Base-by-base conservation (phyloP, 2,329 filamentous ascomycete genomes). In the Hypoxylon sp. region DNA sequence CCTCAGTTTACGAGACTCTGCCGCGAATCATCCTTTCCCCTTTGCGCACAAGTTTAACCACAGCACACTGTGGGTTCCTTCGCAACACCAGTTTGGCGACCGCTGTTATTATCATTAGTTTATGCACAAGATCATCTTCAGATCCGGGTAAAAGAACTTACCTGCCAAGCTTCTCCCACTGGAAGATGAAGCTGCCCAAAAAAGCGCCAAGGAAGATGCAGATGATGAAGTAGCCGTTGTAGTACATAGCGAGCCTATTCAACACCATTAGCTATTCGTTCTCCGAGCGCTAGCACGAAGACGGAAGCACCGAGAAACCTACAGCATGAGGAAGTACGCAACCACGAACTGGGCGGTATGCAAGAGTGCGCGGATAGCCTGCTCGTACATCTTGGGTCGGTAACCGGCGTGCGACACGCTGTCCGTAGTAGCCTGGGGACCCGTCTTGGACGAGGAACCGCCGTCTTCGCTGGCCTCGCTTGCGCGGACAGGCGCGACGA, bases 191-290 rank as follows among this genome's bases (percentile, higher is more conserved):
- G 11, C 85, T 82, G 15, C 92, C 92, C 4, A 94, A 59, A 67
- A 87, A 92, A 0, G 90, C 87, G 1, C 92, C 92, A 57, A 94
- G 85, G 65, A 94, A 86, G 75, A 95, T 92, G 69, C 88, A 92
- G 62, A 94, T 89, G 75, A 95, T 91, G 66, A 95, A 84, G 77
- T 92, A 95, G 8, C 89, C 87, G 69, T 87, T 87, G 78, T 84
- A 88, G 74, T 87, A 86, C 83, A 85, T 86, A 66, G 83, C 83
- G n/a, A 70, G 59, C 32, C 68, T 69, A 49, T 7, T 44, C 3
- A 19, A 50, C 6, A 48, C 6, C 24, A 19, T 58, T 30, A 61
- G 55, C 46, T 4, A 19, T 46, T 26, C 19, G 1, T 26, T 26
- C 6, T 1, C 17, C 6, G n/a, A n/a, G n/a, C n/a, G 8, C 17